These are phyloP conservation scores for Penicillium alfredii DNA, from an alignment of 495 filamentous ascomycete species.

Conservation along the genomic window DNA sequence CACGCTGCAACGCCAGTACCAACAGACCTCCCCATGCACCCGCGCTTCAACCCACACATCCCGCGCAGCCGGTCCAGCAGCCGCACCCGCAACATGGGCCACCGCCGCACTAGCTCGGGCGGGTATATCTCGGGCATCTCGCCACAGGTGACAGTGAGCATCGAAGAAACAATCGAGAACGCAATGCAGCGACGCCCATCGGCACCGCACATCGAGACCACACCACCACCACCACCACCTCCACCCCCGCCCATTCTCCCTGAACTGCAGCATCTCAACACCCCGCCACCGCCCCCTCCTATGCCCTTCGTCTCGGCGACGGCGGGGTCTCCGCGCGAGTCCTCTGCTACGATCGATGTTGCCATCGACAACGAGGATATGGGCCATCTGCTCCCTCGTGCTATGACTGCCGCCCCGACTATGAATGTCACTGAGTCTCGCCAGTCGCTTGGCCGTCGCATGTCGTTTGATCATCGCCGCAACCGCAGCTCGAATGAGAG, in stretches of 20 bases:
- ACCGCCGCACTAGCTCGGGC: slow-evolving; percentile 30
- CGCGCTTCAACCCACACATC: slow-evolving; percentile 50
- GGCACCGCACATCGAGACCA: slow-evolving; percentile 45
- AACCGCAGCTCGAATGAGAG: slow-evolving; percentile 64
- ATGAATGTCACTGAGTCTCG: slow-evolving; percentile 16
- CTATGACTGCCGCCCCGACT: slow-evolving; percentile 37
- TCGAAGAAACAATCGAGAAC: slow-evolving; percentile 58
- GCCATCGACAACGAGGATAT: slow-evolving; percentile 56
- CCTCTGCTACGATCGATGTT: slow-evolving; percentile 61
- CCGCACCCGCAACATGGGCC: slow-evolving; percentile 32
- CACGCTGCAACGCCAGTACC: slow-evolving; percentile 32
- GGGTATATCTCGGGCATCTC: slow-evolving; percentile 28
- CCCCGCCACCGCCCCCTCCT: slow-evolving; percentile 56
- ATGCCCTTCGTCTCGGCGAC: slow-evolving; percentile 20
- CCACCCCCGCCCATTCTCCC: slow-evolving; percentile 60
- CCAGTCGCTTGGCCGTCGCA: slow-evolving; percentile 23
- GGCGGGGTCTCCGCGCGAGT: slow-evolving; percentile 35
- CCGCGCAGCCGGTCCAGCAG: slow-evolving; percentile 45
- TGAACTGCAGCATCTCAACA: slow-evolving; percentile 78
- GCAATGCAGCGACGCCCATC: slow-evolving; percentile 33
- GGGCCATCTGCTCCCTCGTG: slow-evolving; percentile 32
- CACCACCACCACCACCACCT: slow-evolving; percentile 56
- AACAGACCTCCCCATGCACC: slow-evolving; percentile 48
- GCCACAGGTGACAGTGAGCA: slow-evolving; percentile 44
- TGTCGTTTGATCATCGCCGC: slow-evolving; percentile 55